Conservation (phyloP, 1,284 basidiomycete species). For the Ustilago trichophora region DNA sequence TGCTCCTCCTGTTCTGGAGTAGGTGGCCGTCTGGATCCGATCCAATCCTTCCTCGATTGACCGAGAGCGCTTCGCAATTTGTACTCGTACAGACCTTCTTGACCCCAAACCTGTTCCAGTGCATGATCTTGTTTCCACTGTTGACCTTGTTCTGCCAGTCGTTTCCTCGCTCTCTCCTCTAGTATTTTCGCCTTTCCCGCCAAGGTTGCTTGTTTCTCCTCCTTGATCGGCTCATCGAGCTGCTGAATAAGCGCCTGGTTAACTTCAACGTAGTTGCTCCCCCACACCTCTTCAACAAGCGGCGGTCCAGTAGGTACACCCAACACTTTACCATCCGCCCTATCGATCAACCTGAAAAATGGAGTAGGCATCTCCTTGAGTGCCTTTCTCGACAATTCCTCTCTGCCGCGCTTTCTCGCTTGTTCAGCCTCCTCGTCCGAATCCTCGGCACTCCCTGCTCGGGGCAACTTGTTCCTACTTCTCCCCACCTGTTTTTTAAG, state of each 20-base stretch:
- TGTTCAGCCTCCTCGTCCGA: constrained; percentile 31
- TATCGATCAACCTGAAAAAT: constrained; percentile 27
- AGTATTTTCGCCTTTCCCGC: constrained; percentile 5
- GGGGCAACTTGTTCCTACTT: constrained; percentile 46
- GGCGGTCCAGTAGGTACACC: constrained; percentile 23
- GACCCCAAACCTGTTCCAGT: constrained; percentile 29
- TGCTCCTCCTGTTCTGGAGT: constrained; percentile 13
- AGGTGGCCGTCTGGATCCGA: constrained; percentile 16
- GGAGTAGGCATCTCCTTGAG: constrained; percentile 41
- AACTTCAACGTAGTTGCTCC: constrained; percentile 11
- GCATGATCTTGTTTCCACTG: constrained; percentile 24
- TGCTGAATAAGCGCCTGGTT: constrained; percentile 28
- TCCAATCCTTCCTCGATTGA: constrained; percentile 33
- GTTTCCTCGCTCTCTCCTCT: constrained; percentile 12
- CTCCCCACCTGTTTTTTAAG: constrained; percentile 75
- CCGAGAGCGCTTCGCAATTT: constrained; percentile 25
- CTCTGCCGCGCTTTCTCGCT: constrained; percentile 9
- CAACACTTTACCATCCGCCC: constrained; percentile 23
- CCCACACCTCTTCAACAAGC: constrained; percentile 17
- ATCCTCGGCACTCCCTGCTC: constrained; percentile 22
- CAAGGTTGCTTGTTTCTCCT: neutral
- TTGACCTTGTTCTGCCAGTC: constrained; percentile 10
- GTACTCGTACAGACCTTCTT: constrained; percentile 44
- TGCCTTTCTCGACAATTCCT: constrained; percentile 30
- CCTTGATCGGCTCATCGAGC: constrained; percentile 8